Conservation (phyloP, 2,329 filamentous ascomycete species). For the Myriosclerotinia duriaeana region DNA sequence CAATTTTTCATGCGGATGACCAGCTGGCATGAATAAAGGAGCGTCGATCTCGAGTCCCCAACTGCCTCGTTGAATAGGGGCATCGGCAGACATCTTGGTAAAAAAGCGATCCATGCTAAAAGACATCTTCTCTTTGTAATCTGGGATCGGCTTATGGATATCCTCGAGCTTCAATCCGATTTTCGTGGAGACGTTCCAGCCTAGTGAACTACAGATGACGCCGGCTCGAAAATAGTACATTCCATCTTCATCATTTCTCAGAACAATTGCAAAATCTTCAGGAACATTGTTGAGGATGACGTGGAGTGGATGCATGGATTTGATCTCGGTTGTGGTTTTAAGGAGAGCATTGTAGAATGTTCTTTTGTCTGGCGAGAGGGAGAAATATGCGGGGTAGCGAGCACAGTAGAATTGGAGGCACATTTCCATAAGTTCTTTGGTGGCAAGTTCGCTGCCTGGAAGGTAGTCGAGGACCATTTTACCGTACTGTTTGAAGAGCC, state of each 20-base stretch:
- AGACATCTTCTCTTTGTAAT: constrained; percentile 85
- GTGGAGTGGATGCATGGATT: constrained; percentile 61
- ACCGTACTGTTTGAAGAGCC: constrained; percentile 63
- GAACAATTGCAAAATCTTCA: constrained; percentile 78
- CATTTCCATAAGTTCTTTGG: constrained; percentile 89
- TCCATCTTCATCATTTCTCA: constrained; percentile 69
- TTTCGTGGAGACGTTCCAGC: constrained; percentile 76
- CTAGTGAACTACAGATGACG: constrained; percentile 73
- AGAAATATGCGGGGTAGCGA: constrained; percentile 75
- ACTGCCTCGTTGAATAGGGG: constrained; percentile 78
- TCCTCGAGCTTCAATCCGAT: constrained; percentile 67
- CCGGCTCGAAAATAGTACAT: constrained; percentile 74
- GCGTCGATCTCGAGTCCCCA: constrained; percentile 79
- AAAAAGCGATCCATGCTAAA: constrained; percentile 87
- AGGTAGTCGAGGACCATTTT: constrained; percentile 63
- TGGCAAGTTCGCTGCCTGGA: constrained; percentile 74
- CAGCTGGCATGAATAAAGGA: constrained; percentile 72
- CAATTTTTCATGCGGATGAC: constrained; percentile 61
- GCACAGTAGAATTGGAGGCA: constrained; percentile 73
- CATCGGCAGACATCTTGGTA: constrained; percentile 69
- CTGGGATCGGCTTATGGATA: constrained; percentile 74
- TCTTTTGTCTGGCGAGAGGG: constrained; percentile 52
- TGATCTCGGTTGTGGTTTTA: constrained; percentile 59
- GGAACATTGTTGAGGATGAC: constrained; percentile 76
- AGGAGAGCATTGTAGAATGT: constrained; percentile 70